Percentiles rank a stretch among this genome's conserved stretches.
These are phyloP conservation scores for Trametes coccinea DNA, from an alignment of 768 basidiomycete species.

Conservation along the genomic window DNA sequence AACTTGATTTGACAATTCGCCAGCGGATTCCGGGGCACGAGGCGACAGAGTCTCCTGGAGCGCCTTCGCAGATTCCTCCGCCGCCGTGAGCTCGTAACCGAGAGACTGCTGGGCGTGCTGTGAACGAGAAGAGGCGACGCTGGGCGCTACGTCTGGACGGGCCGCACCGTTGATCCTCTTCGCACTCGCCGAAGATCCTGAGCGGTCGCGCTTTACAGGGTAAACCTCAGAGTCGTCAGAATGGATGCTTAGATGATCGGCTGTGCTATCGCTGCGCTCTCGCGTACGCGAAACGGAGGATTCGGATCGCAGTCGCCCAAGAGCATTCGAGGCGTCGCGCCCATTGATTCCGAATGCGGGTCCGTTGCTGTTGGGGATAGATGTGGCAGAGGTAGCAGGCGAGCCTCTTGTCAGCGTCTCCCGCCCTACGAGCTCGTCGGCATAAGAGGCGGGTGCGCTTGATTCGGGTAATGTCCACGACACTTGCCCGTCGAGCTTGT, in stretches of 20 bases:
- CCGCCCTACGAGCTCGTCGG: constrained; percentile 1
- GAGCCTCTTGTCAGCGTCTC: neutral
- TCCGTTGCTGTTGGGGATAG: constrained; percentile 10
- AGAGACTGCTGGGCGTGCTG: constrained; percentile 14
- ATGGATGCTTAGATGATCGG: constrained; percentile 61
- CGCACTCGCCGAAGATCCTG: constrained; percentile 21
- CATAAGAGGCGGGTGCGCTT: neutral
- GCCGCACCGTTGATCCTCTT: constrained; percentile 16
- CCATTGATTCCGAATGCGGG: neutral
- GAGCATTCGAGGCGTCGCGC: constrained; percentile 6
- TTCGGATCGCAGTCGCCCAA: constrained; percentile 32
- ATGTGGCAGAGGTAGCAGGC: neutral
- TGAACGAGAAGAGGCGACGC: neutral
- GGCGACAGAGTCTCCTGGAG: constrained; percentile 62
- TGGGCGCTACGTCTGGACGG: neutral
- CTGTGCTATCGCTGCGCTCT: constrained; percentile 33
- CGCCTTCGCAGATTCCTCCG: constrained; percentile 66
- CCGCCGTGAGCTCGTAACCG: constrained; percentile 47
- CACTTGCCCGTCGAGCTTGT: constrained; percentile 65
- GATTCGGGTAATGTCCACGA: constrained; percentile 52
- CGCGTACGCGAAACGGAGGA: constrained; percentile 35
- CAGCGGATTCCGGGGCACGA: constrained; percentile 55
- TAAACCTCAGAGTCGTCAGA: constrained; percentile 81
- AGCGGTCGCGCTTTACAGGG: constrained; percentile 40
- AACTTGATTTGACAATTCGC: constrained; percentile 60